Base-by-base conservation (phyloP, 352 stramenopile species). In the Phytophthora hybrid region DNA sequence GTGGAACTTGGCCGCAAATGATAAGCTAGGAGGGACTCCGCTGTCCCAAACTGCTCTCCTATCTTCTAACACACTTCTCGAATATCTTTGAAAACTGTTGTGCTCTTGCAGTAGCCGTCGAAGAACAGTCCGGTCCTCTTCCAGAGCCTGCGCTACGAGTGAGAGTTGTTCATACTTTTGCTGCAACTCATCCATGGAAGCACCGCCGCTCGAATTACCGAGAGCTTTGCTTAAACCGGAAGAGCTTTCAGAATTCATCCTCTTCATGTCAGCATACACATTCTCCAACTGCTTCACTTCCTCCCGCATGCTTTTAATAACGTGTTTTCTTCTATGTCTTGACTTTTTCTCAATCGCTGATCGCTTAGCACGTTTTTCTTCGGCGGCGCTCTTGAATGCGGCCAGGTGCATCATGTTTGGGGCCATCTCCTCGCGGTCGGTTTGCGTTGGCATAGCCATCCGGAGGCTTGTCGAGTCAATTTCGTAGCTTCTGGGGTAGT, bases 291-390 rank as follows among this genome's bases (percentile, higher is more conserved):
- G 71, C 63, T 79, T 69, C 13, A 89, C 69, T 19, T 92, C 77
- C 21, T 88, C 68, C 32, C 81, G 72, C 84, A 90, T 92, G 3
- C 19, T n/a, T 8, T 66, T 66, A 0, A 81, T 51, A n/a, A 66
- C 26, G 18, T 37, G 39, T 61, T 78, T 68, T 29, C 73, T 63
- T 31, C 67, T 66, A 56, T 82, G 76, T 16, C 68, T 66, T 2
- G 76, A 87, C 53, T 84, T 83, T 60, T 80, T 80, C 67, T 89
- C 82, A 47, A 89, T 89, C 19, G 82, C 82, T 10, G 79, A 84
- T 18, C 79, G 77, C 16, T 78, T 70, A 23, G 78, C 75, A 59
- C 82, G 77, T 23, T 72, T 77, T 21, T 44, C 46, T 55, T 80
- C 59, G 39, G 46, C 39, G 11, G 69, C 1, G 10, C 68, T 57